These are phyloP conservation scores for Lanmaoa pseudosensibilis DNA, from an alignment of 768 basidiomycete species.

Conservation along the genomic window DNA sequence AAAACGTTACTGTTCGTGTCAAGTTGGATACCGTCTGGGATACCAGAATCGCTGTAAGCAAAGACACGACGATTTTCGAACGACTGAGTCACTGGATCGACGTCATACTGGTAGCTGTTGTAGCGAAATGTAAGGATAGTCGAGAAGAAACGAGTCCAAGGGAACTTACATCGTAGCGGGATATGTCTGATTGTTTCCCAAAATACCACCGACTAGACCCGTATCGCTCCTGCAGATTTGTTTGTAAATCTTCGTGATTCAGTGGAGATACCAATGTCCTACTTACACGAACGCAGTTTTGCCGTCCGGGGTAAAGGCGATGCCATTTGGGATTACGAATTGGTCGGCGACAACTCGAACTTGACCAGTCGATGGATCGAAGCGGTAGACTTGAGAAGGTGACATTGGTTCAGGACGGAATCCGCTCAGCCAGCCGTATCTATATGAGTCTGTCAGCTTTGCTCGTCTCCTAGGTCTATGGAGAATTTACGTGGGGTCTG, in stretches of 20 bases:
- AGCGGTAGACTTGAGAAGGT: constrained; percentile 21
- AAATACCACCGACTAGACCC: constrained; percentile 38
- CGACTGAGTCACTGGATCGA: constrained; percentile 51
- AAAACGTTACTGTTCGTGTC: constrained; percentile 68
- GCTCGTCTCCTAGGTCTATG: neutral
- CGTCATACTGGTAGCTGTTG: constrained; percentile 68
- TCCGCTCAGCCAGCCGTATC: constrained; percentile 62
- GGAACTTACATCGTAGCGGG: constrained; percentile 65
- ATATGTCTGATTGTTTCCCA: constrained; percentile 52
- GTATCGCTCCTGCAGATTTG: constrained; percentile 33
- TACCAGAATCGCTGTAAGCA: constrained; percentile 63
- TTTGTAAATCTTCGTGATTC: constrained; percentile 3
- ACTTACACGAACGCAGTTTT: constrained; percentile 61
- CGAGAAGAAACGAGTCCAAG: neutral
- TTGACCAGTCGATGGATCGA: constrained; percentile 1
- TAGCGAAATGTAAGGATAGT: neutral
- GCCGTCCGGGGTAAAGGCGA: constrained; percentile 70
- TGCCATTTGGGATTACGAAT: constrained; percentile 52
- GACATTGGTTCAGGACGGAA: constrained; percentile 68
- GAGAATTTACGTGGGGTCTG: constrained; percentile 58
- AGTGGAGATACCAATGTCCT: neutral
- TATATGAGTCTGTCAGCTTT: constrained; percentile 23
- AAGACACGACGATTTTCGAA: constrained; percentile 66
- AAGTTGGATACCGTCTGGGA: constrained; percentile 67
- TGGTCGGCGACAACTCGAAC: neutral